These are phyloP conservation scores for Pseudonitzschia pungens DNA, from an alignment of 108 stramenopile species.

Conservation along the genomic window DNA sequence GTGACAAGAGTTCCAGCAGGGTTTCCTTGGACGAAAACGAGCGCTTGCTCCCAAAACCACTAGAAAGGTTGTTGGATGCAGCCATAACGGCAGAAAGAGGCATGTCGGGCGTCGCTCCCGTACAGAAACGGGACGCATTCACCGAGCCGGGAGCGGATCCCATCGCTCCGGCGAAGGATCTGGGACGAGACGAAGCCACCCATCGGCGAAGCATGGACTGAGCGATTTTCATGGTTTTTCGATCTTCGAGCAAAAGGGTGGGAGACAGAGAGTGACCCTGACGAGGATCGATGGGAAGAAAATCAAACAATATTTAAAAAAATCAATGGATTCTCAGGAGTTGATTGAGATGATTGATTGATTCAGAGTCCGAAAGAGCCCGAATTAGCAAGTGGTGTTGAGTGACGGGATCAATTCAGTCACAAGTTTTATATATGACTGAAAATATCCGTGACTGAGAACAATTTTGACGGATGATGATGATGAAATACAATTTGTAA, in stretches of 20 bases:
- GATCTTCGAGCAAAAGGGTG: neutral
- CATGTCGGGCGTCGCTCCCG: neutral
- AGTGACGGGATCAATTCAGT: too few relatives aligned
- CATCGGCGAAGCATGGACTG: neutral
- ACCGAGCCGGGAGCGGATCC: neutral
- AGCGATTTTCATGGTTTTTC: constrained; percentile 1
- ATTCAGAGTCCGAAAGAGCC: too few relatives aligned
- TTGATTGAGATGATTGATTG: too few relatives aligned
- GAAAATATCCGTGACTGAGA: too few relatives aligned
- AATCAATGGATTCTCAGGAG: too few relatives aligned
- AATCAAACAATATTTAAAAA: too few relatives aligned
- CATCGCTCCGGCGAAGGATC: neutral
- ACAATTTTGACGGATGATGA: too few relatives aligned
- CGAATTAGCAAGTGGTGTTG: too few relatives aligned
- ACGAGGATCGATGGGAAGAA: neutral
- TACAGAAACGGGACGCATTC: neutral
- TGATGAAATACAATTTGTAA: too few relatives aligned
- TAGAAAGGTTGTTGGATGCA: neutral
- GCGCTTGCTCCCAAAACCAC: neutral
- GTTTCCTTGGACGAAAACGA: constrained; percentile 15
- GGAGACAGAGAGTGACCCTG: too few relatives aligned
- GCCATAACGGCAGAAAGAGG: constrained; percentile 3
- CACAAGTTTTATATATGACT: too few relatives aligned
- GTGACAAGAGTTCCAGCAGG: constrained; percentile 20
- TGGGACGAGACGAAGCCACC: neutral